Percentiles rank a stretch among this genome's conserved stretches.
Evolutionary conservation across 257 asterid species (phyloP).

Genomic region (Ilex aquifolium): DNA sequence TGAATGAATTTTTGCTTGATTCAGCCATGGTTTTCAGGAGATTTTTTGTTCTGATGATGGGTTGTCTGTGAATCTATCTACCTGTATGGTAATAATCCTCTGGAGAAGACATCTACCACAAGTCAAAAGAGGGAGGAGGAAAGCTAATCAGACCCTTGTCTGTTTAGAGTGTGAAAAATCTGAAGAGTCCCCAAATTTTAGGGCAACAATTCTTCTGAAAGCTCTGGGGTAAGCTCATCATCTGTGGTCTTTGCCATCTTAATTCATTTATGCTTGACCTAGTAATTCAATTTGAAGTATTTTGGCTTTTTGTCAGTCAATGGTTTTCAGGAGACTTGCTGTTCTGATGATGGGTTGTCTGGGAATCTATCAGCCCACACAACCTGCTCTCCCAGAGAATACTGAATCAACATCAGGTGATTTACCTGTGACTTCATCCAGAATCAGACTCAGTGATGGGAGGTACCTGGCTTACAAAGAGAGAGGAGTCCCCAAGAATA

Average conservation of each 20-base stretch:
- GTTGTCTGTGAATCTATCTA: conserved; percentile 66
- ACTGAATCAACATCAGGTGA: conserved; percentile 28
- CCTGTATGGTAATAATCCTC: conserved; percentile 9
- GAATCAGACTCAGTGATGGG: conserved; percentile 73
- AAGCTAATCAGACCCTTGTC: too few species aligned
- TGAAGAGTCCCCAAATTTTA: too few species aligned
- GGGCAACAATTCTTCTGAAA: too few species aligned
- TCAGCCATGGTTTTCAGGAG: conserved; percentile 59
- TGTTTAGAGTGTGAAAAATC: too few species aligned
- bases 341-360: conserved; percentile 74
- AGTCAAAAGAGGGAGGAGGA: too few species aligned
- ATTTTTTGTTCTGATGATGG: conserved; percentile 56
- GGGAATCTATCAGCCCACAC: conserved; percentile 56
- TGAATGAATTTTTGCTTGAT: too few species aligned
- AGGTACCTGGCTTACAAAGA: conserved; percentile 79
- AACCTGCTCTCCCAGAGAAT: conserved; percentile 33
- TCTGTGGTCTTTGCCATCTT: too few species aligned
- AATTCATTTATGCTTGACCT: too few species aligned
- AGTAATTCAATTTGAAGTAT: too few species aligned
- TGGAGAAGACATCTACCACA: too few species aligned
- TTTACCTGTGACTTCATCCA: conserved; percentile 18
- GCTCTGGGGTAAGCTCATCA: too few species aligned
- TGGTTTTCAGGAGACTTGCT: conserved; percentile 67
- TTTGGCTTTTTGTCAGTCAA: conserved; percentile 5
- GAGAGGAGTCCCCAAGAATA: conserved; percentile 67